Percentiles rank a stretch among this genome's conserved stretches.
phyloP scores from a whole-genome alignment of 2,329 filamentous ascomycete genomes.

The Fusarium burgessii region DNA sequence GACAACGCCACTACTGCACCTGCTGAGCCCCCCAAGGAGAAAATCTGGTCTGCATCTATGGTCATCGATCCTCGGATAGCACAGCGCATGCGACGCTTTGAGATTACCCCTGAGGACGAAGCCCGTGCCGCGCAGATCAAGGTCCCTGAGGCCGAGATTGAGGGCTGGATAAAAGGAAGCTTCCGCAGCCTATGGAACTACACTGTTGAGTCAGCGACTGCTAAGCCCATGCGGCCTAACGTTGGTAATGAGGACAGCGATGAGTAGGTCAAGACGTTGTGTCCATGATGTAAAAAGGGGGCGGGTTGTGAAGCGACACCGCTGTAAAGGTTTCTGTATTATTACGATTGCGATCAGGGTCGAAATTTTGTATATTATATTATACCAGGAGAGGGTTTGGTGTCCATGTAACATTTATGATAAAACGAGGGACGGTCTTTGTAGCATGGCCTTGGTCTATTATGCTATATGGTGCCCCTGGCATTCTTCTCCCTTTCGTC shows the following conservation, averaged over 20 bases:
- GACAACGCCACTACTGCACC: constrained; percentile 50
- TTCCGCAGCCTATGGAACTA: constrained; percentile 66
- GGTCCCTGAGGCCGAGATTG: constrained; percentile 75
- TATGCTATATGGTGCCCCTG: constrained; percentile 33
- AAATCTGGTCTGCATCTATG: constrained; percentile 80
- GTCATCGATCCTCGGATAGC: constrained; percentile 81
- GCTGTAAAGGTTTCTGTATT: constrained; percentile 38
- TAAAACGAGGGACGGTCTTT: constrained; percentile 35
- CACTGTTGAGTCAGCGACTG: constrained; percentile 57
- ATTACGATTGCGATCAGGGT: constrained; percentile 31
- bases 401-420: constrained; percentile 28
- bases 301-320: background rate
- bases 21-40: constrained; percentile 66
- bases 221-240: constrained; percentile 56
- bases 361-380: constrained; percentile 40
- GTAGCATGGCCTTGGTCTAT: constrained; percentile 19
- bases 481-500: constrained; percentile 37
- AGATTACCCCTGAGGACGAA: constrained; percentile 77
- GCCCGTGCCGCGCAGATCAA: constrained; percentile 71
- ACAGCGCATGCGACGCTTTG: constrained; percentile 83
- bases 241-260: constrained; percentile 56
- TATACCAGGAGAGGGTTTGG: constrained; percentile 34
- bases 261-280: constrained; percentile 35
- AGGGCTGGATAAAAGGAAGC: constrained; percentile 75
- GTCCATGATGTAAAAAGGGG: constrained; percentile 1